These are phyloP conservation scores for Alectoria sarmentosa DNA, from an alignment of 495 filamentous ascomycete species.

Conservation along the genomic window DNA sequence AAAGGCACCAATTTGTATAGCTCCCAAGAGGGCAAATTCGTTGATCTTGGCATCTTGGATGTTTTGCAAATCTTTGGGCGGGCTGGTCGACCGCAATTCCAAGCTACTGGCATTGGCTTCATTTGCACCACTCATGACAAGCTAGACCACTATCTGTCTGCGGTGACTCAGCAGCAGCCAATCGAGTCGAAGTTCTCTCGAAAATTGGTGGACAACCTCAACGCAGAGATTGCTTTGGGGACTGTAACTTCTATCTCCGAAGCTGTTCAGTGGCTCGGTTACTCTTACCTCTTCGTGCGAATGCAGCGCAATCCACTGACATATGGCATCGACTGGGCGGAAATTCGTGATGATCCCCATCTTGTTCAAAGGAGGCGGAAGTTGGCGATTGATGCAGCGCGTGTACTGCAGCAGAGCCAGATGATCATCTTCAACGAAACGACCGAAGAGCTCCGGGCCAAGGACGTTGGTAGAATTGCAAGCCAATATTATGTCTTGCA, in stretches of 20 bases:
- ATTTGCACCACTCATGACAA: conserved; percentile 94
- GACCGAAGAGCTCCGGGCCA: conserved; percentile 84
- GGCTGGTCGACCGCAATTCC: conserved; percentile 94
- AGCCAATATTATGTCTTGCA: conserved; percentile 96
- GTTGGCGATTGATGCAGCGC: conserved; percentile 79
- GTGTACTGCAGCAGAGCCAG: conserved; percentile 78
- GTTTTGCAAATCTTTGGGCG: conserved; percentile 98
- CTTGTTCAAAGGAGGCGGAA: conserved; percentile 75
- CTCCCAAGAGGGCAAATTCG: conserved; percentile 89
- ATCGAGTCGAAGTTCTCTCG: conserved; percentile 92
- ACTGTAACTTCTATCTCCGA: conserved; percentile 94
- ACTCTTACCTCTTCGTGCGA: conserved; percentile 93
- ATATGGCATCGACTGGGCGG: conserved; percentile 96
- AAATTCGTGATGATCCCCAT: conserved; percentile 76
- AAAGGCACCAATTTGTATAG: conserved; percentile 98
- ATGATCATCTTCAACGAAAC: conserved; percentile 98
- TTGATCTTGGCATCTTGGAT: conserved; percentile 93
- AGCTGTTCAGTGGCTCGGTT: conserved; percentile 93
- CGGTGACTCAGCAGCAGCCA: conserved; percentile 90
- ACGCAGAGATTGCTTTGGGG: conserved; percentile 88
- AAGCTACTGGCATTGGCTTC: conserved; percentile 92
- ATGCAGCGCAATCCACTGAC: conserved; percentile 87
- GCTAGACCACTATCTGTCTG: conserved; percentile 82
- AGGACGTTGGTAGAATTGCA: conserved; percentile 92
- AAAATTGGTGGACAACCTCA: conserved; percentile 91